These are phyloP conservation scores for Rutstroemia sp. DNA, from an alignment of 2,329 filamentous ascomycete genomes.

Conservation along the genomic window DNA sequence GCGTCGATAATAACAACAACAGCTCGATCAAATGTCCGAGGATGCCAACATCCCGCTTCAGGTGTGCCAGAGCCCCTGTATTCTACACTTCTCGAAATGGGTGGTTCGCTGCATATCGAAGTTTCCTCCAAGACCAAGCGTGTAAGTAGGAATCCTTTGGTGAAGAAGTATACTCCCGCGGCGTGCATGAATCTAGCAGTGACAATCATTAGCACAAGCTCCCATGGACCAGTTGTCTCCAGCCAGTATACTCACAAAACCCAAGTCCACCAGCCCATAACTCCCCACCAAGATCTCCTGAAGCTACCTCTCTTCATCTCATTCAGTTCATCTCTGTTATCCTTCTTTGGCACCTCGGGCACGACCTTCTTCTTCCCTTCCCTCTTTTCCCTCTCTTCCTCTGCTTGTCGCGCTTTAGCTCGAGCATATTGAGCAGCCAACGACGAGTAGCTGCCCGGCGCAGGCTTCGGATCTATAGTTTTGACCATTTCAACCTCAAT, in stretches of 20 bases:
- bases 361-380: slow-evolving; percentile 10
- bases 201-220: slow-evolving; percentile 13
- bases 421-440: slow-evolving; percentile 28
- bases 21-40: slow-evolving; percentile 85
- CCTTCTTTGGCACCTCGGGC: slow-evolving; percentile 17
- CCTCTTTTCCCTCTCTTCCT: slow-evolving; percentile 19
- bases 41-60: slow-evolving; percentile 88
- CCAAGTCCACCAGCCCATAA: slow-evolving; percentile 26
- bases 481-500: slow-evolving; percentile 12
- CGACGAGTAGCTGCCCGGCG: slow-evolving; percentile 23
- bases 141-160: slow-evolving; percentile 88
- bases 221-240: no score
- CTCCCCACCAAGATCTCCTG: slow-evolving; percentile 26
- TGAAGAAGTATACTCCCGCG: slow-evolving; percentile 84
- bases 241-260: slow-evolving; percentile 25
- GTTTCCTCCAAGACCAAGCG: slow-evolving; percentile 72
- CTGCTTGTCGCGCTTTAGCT: slow-evolving; percentile 26
- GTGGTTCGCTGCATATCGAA: slow-evolving; percentile 61
- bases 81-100: slow-evolving; percentile 41
- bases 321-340: slow-evolving; percentile 21
- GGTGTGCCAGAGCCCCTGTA: slow-evolving; percentile 28
- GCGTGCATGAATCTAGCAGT: slow-evolving; percentile 51
- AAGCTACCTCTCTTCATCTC: slow-evolving; percentile 24
- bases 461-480: slow-evolving; percentile 21
- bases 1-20: slow-evolving; percentile 89